Conservation (phyloP, 2,329 filamentous ascomycete species). For the Fusarium gaditjirri region DNA sequence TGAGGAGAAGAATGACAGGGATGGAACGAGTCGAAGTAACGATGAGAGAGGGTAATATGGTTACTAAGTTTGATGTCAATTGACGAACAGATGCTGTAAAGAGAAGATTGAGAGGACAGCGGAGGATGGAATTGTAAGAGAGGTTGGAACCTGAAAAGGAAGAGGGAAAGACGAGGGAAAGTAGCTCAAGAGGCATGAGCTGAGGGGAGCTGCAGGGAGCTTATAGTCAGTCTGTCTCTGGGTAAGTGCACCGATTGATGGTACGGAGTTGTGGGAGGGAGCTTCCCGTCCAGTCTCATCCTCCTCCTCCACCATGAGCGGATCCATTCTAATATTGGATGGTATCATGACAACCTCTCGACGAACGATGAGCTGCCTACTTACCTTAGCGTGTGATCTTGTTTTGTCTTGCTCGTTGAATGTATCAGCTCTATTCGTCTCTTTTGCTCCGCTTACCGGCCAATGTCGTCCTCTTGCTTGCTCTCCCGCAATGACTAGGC, state of each 20-base stretch:
- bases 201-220: slow-evolving; percentile 16
- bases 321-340: background rate
- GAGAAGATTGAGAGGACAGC: slow-evolving; percentile 1
- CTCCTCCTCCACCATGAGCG: background rate
- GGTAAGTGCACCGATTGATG: background rate
- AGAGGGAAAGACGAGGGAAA: slow-evolving; percentile 1
- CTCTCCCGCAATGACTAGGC: background rate
- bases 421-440: slow-evolving; percentile 2
- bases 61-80: slow-evolving; percentile 7
- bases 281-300: slow-evolving; percentile 7
- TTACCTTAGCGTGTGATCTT: background rate
- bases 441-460: slow-evolving; percentile 15
- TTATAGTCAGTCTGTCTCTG: background rate
- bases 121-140: background rate
- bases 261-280: slow-evolving; percentile 10
- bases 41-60: background rate
- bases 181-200: background rate
- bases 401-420: background rate
- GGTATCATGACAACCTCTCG: slow-evolving; percentile 36
- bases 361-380: background rate
- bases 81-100: slow-evolving; percentile 23
- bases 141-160: background rate
- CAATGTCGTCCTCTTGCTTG: slow-evolving; percentile 20
- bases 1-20: slow-evolving; percentile 9
- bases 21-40: slow-evolving; percentile 3